Evolutionary conservation across 768 basidiomycete genomes (phyloP).

Genomic region (Rubroboletus satanas): DNA sequence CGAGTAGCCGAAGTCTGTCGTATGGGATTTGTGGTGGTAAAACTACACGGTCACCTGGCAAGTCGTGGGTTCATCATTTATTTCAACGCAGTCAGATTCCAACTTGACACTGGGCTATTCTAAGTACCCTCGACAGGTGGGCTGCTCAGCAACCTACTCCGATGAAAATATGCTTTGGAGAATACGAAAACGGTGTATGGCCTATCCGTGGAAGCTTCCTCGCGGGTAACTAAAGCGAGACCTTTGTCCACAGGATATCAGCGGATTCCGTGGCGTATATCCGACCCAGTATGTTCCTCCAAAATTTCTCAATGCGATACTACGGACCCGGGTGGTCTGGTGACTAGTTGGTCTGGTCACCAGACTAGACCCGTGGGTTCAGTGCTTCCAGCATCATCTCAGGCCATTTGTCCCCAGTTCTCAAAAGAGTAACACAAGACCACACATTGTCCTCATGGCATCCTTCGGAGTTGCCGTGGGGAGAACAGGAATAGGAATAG

Average conservation of each 20-base stretch:
- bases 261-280: too few species aligned
- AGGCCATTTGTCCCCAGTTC: neutral
- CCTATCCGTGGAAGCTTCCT: neutral
- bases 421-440: neutral
- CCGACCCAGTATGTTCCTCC: neutral
- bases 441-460: neutral
- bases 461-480: neutral
- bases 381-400: neutral
- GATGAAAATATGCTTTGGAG: neutral
- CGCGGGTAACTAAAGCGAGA: neutral
- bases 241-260: neutral
- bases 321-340: conserved; percentile 17
- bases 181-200: neutral
- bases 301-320: neutral
- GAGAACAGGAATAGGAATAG: conserved; percentile 6
- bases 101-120: neutral
- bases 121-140: neutral
- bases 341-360: neutral
- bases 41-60: too few species aligned
- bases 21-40: too few species aligned
- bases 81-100: neutral
- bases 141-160: neutral
- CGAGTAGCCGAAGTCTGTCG: too few species aligned
- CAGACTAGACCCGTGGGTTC: neutral
- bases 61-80: too few species aligned